Evolutionary conservation across 2,329 filamentous ascomycete species (phyloP).

Genomic region (Beauveria sp.): DNA sequence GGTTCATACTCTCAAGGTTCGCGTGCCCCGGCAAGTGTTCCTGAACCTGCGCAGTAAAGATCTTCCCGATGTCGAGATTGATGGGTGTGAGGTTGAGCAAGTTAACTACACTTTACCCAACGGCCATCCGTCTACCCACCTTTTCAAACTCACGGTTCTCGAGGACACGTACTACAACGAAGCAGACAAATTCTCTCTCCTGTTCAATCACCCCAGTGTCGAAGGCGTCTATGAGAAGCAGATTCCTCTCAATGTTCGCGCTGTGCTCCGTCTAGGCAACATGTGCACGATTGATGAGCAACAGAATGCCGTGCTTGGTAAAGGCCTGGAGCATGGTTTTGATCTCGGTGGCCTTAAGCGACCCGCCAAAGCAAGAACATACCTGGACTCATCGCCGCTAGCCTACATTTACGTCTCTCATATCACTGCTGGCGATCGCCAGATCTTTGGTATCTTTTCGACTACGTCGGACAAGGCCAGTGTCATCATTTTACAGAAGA

Average conservation of each 20-base stretch:
- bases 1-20: conserved; percentile 79
- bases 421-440: conserved; percentile 79
- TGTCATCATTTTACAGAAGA: conserved; percentile 79
- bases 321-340: conserved; percentile 88
- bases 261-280: conserved; percentile 83
- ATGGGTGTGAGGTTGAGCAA: conserved; percentile 83
- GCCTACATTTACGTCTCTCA: conserved; percentile 91
- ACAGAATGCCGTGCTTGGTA: conserved; percentile 84
- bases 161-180: conserved; percentile 85
- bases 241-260: conserved; percentile 77
- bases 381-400: conserved; percentile 67
- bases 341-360: conserved; percentile 70
- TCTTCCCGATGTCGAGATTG: conserved; percentile 79
- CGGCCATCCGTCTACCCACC: conserved; percentile 83
- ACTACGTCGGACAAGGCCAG: conserved; percentile 72
- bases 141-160: conserved; percentile 87
- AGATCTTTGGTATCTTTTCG: conserved; percentile 91
- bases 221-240: conserved; percentile 97
- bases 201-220: conserved; percentile 89
- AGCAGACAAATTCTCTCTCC: conserved; percentile 67
- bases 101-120: conserved; percentile 91
- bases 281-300: conserved; percentile 88
- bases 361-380: conserved; percentile 55
- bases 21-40: conserved; percentile 82
- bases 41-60: conserved; percentile 85